A percentile compares a stretch with the other conserved stretches of the same genome.
phyloP scores from a whole-genome alignment of 768 basidiomycete genomes.

The Boletus coccyginus region DNA sequence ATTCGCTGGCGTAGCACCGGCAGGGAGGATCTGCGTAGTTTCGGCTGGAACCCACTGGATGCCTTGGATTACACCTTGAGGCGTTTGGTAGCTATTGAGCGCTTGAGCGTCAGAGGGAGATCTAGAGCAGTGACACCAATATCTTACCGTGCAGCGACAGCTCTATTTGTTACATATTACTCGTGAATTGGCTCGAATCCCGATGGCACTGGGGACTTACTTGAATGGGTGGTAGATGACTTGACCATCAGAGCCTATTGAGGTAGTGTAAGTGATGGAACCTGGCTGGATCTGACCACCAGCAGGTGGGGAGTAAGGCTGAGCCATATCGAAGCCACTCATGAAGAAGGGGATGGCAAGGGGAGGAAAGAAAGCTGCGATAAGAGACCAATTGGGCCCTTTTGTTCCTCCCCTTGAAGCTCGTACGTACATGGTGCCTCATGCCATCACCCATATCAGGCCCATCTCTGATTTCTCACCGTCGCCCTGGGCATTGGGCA shows the following conservation, averaged over 20 bases:
- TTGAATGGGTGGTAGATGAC: slow-evolving; percentile 71
- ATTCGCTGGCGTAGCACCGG: slow-evolving; percentile 58
- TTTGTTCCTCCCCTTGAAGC: slow-evolving; percentile 24
- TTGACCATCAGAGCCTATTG: slow-evolving; percentile 58
- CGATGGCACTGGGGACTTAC: slow-evolving; percentile 37
- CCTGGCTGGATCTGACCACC: slow-evolving; percentile 57
- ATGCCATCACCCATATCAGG: slow-evolving; percentile 31
- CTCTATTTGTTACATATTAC: slow-evolving; percentile 42
- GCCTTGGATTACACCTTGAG: slow-evolving; percentile 63
- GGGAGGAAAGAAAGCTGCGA: slow-evolving; percentile 12
- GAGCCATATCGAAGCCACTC: slow-evolving; percentile 28
- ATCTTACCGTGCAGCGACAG: slow-evolving; percentile 68
- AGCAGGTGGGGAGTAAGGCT: slow-evolving; percentile 28
- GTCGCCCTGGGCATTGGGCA: no score
- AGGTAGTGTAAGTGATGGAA: slow-evolving; percentile 72
- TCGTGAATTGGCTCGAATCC: slow-evolving; percentile 10
- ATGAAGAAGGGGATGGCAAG: slow-evolving; percentile 16
- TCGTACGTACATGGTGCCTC: slow-evolving; percentile 23
- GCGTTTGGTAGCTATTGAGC: slow-evolving; percentile 62
- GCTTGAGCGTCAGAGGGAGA: slow-evolving; percentile 11
- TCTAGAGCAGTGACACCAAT: not conserved
- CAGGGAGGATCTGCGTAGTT: slow-evolving; percentile 56
- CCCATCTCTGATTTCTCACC: slow-evolving; percentile 28
- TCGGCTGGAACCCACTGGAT: slow-evolving; percentile 69
- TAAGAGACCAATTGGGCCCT: slow-evolving; percentile 5